Conservation (phyloP, 176 grass and related monocot species). For the maize (Zea mays) region Zm-B73-REFERENCE-NAM-5.0 NC_050099.1:27224501-27225000, state of each 20-base stretch:
- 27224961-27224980: slow-evolving; percentile 38
- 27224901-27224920: slow-evolving; percentile 62
- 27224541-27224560: neutral
- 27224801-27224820: slow-evolving; percentile 50
- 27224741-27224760: slow-evolving; percentile 48
- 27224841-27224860: slow-evolving; percentile 68
- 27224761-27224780: slow-evolving; percentile 41
- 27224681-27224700: neutral
- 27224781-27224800: slow-evolving; percentile 53
- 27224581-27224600: neutral
- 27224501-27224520: slow-evolving; percentile 1
- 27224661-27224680: neutral
- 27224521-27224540: neutral
- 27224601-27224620: neutral
- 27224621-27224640: slow-evolving; percentile 3
- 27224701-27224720: neutral
- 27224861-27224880: slow-evolving; percentile 63
- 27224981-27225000: neutral
- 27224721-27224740: slow-evolving; percentile 16
- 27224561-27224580: slow-evolving; percentile 5
- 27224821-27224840: slow-evolving; percentile 68
- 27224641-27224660: neutral
- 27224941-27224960: slow-evolving; percentile 56
- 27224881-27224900: slow-evolving; percentile 36
- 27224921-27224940: slow-evolving; percentile 65